Conservation (phyloP, 352 stramenopile species). For the Pythium volutum region DNA sequence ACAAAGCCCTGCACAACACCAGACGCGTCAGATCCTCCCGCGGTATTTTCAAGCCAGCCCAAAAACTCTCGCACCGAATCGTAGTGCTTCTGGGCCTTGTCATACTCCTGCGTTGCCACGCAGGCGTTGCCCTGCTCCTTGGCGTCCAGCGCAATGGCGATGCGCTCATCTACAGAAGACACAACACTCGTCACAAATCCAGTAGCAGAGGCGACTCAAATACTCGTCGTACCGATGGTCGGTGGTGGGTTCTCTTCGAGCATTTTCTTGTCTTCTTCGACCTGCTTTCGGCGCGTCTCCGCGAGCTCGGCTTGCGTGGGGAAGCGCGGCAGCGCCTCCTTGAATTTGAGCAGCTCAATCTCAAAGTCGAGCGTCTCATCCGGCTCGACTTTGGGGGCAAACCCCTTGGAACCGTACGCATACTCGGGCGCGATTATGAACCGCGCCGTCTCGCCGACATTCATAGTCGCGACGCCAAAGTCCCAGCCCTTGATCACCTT, state of each 20-base stretch:
- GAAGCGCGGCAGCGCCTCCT: slow-evolving; percentile 79
- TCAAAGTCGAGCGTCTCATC: slow-evolving; percentile 86
- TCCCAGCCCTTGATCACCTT: slow-evolving; percentile 88
- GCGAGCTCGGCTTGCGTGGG: slow-evolving; percentile 78
- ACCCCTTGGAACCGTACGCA: slow-evolving; percentile 70
- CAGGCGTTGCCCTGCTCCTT: slow-evolving; percentile 80
- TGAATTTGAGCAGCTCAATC: slow-evolving; percentile 79
- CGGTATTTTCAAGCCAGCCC: slow-evolving; percentile 7
- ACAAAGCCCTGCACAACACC: slow-evolving; percentile 64
- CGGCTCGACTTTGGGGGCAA: slow-evolving; percentile 81
- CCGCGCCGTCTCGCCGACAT: slow-evolving; percentile 64
- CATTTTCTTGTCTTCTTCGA: slow-evolving; percentile 83
- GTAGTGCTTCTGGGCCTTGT: slow-evolving; percentile 80
- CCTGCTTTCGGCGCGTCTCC: slow-evolving; percentile 76
- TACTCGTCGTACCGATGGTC: slow-evolving; percentile 48
- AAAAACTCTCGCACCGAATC: slow-evolving; percentile 50
- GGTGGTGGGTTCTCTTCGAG: slow-evolving; percentile 80
- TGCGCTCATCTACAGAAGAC: slow-evolving; percentile 53
- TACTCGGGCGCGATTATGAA: slow-evolving; percentile 87
- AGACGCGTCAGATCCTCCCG: not conserved
- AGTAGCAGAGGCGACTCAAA: no score
- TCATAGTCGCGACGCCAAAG: slow-evolving; percentile 81
- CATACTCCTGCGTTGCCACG: slow-evolving; percentile 67
- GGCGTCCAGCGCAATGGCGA: slow-evolving; percentile 59
- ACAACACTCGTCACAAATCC: not conserved